These are phyloP conservation scores for Solanum gracilifrons DNA, from an alignment of 257 asterid genomes.

Conservation along the genomic window DNA sequence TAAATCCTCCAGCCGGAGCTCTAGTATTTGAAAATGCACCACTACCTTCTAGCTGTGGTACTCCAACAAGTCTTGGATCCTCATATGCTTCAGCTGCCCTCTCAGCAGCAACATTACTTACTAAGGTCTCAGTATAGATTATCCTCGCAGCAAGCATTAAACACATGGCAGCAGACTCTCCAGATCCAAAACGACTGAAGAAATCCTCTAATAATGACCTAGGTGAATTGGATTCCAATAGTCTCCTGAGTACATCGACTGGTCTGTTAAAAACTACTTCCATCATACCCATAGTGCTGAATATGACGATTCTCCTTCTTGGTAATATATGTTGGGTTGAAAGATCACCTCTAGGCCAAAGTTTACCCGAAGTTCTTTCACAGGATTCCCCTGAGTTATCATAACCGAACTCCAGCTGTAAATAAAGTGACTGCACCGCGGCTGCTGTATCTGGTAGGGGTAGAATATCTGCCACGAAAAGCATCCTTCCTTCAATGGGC, in stretches of 20 bases:
- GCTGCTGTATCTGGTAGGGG: conserved; percentile 78
- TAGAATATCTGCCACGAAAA: conserved; percentile 76
- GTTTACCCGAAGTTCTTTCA: conserved; percentile 60
- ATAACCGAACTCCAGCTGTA: conserved; percentile 60
- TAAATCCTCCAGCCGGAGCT: conserved; percentile 86
- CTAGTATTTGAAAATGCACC: conserved; percentile 81
- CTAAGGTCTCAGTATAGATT: conserved; percentile 44
- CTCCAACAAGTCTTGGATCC: conserved; percentile 91
- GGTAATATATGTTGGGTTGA: conserved; percentile 86
- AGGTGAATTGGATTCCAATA: conserved; percentile 78
- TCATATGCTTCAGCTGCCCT: conserved; percentile 99
- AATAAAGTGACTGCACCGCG: conserved; percentile 68
- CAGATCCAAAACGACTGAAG: conserved; percentile 84
- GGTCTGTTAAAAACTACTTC: conserved; percentile 92
- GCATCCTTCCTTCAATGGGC: conserved; percentile 93
- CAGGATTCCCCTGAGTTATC: conserved; percentile 54
- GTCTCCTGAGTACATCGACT: conserved; percentile 67
- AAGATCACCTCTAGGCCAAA: conserved; percentile 93
- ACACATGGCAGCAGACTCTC: conserved; percentile 93
- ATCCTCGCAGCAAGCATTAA: conserved; percentile 86
- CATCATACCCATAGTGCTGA: conserved; percentile 99
- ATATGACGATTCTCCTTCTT: conserved; percentile 69
- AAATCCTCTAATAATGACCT: conserved; percentile 81
- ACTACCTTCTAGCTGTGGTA: conserved; percentile 90
- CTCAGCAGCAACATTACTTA: conserved; percentile 67